phyloP scores from a whole-genome alignment of 129 eudicot species.

The sunflower (Helianthus annuus) region DNA sequence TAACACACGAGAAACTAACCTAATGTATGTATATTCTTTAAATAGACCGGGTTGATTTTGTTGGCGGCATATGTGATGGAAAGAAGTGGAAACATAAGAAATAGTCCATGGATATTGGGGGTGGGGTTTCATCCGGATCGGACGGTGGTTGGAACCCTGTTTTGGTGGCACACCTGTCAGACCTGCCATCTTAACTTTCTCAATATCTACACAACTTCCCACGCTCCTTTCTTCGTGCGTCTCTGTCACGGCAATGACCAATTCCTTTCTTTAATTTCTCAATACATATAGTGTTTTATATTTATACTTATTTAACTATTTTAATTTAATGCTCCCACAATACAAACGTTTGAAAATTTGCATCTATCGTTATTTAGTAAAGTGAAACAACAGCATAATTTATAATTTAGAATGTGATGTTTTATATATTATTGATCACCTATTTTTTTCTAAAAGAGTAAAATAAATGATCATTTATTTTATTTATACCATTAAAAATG shows the following conservation, averaged over 20 bases:
- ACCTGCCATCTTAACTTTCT: conserved; percentile 29
- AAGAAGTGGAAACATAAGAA: background rate
- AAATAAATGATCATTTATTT: too few relatives aligned
- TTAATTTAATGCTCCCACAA: background rate
- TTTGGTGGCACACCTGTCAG: conserved; percentile 45
- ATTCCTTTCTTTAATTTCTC: background rate
- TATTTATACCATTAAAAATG: too few relatives aligned
- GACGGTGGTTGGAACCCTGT: conserved; percentile 39
- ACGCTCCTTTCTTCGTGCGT: conserved; percentile 34
- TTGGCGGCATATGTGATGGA: background rate
- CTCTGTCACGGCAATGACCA: conserved; percentile 30
- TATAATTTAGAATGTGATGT: too few relatives aligned
- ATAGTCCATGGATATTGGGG: conserved; percentile 23
- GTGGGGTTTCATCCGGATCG: conserved; percentile 41
- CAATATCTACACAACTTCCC: conserved; percentile 22
- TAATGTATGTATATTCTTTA: background rate
- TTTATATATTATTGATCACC: too few relatives aligned
- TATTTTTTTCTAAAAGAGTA: too few relatives aligned
- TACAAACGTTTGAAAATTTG: background rate
- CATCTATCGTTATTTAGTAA: background rate
- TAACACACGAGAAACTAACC: too few relatives aligned
- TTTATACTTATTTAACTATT: background rate
- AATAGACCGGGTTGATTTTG: background rate
- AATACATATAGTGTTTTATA: background rate
- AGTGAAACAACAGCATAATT: too few relatives aligned